Evolutionary conservation across 2,329 filamentous ascomycete species (phyloP), one percentile per base, ranked within the genome.

Genomic region (Endoconidiophora laricicola): DNA sequence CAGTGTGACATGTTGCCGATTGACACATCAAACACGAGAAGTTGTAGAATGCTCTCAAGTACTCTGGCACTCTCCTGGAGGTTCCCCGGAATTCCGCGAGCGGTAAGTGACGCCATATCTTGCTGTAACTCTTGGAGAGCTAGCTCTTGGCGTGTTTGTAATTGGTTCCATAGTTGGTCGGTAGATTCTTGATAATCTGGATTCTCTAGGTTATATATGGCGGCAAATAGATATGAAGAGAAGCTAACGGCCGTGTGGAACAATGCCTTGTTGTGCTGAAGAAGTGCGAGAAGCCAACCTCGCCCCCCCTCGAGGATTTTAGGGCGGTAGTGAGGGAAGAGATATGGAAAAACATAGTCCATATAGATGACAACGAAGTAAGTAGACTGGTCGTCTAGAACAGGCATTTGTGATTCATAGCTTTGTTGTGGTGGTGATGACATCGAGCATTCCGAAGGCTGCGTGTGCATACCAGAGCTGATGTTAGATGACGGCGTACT

Each of bases 311-410:
- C 65, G 3, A 74, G 64, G 4, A 77, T 58, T 2, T 66, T 65
- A 1, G 78, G 77, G 2, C 69, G 69, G 60, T 80, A 81, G 58
- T 79, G 75, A 2, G 78, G 78, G 57, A 76, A 80, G 1, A 80
- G 62, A 55, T 78, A 74, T 1, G 78, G 76, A 54, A 80, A 71
- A 18, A 79, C 66, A 54, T 75, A 71, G 59, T 81, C 77, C 43
- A 80, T 65, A 57, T 79, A 81, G 51, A 75, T 68, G 69, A 76
- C 75, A 51, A 73, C 61, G 41, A 71, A 67, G 57, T 66, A 63
- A 0, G 66, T 57, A 48, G 51, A 46, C 20, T 53, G 51, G 29
- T 53, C 51, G 38, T 53, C 47, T n/a, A 36, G 40, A 20, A 46
- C 38, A 1, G 42, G 29, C 10, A 18, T n/a, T 22, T 37, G 37